Conservation (phyloP, 495 filamentous ascomycete genomes). For the Xylaria scruposa region DNA sequence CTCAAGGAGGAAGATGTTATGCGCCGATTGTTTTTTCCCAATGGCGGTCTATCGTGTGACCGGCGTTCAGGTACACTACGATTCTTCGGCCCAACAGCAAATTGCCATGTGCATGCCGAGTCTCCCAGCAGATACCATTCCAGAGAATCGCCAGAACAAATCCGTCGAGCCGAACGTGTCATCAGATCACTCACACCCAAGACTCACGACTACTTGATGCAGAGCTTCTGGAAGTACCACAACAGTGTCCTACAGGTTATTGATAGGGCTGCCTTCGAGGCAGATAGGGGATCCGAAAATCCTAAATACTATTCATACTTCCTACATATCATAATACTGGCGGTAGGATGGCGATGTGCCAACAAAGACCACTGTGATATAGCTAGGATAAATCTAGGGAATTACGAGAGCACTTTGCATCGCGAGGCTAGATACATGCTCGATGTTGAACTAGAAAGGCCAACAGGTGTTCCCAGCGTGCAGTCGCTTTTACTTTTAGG, state of each 20-base stretch:
- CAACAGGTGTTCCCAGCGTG: constrained; percentile 57
- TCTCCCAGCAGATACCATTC: constrained; percentile 24
- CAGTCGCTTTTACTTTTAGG: constrained; percentile 58
- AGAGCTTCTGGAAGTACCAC: constrained; percentile 59
- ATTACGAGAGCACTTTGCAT: constrained; percentile 59
- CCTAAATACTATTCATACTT: constrained; percentile 57
- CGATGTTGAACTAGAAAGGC: constrained; percentile 57
- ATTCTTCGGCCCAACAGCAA: constrained; percentile 58
- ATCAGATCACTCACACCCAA: constrained; percentile 50
- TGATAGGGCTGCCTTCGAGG: constrained; percentile 55
- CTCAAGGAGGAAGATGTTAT: constrained; percentile 50
- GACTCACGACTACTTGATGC: constrained; percentile 60
- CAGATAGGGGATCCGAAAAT: constrained; percentile 51
- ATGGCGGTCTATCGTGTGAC: constrained; percentile 53
- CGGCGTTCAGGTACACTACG: constrained; percentile 49
- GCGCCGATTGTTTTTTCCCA: constrained; percentile 49
- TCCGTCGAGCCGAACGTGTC: constrained; percentile 50
- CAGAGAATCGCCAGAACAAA: constrained; percentile 43
- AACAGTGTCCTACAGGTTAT: constrained; percentile 55
- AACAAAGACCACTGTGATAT: constrained; percentile 56
- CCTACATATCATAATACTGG: constrained; percentile 59
- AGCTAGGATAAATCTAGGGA: constrained; percentile 50
- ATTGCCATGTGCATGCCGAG: constrained; percentile 43
- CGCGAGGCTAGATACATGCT: constrained; percentile 60
- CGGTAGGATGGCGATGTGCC: constrained; percentile 58